A percentile compares a stretch with the other conserved stretches of the same genome.
Conservation (phyloP, 2,329 filamentous ascomycete species). For the Fusarium zealandicum region DNA sequence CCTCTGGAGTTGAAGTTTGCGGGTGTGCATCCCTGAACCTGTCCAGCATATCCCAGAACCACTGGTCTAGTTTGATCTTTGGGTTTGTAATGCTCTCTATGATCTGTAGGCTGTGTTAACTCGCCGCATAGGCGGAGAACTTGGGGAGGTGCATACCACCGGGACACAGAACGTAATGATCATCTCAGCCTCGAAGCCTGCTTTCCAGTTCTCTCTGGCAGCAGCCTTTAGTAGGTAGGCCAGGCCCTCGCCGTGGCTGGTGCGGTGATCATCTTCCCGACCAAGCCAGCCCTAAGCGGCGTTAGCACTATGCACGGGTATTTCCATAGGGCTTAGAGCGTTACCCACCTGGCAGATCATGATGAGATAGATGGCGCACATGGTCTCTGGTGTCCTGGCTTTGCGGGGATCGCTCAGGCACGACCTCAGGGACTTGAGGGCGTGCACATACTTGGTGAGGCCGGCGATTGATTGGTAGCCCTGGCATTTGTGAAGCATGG, state of each 20-base stretch:
- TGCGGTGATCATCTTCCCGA: conserved; percentile 32
- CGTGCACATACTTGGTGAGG: conserved; percentile 43
- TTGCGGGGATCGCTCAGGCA: conserved; percentile 41
- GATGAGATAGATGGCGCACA: conserved; percentile 49
- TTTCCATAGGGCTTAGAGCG: not conserved
- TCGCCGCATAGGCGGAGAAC: no score
- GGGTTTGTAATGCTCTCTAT: conserved; percentile 43
- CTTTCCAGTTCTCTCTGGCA: conserved; percentile 34
- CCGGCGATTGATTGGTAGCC: conserved; percentile 30
- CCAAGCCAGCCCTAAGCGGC: conserved; percentile 43
- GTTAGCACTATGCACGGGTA: not conserved
- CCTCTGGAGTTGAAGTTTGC: conserved; percentile 2
- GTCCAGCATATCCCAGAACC: conserved; percentile 36
- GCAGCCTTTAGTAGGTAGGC: conserved; percentile 43
- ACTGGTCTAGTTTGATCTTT: conserved; percentile 24
- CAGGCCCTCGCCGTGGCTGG: conserved; percentile 45
- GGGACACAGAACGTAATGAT: conserved; percentile 43
- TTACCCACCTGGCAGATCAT: conserved; percentile 46
- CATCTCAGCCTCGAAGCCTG: conserved; percentile 42
- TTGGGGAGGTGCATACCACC: conserved; percentile 39
- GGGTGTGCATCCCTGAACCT: conserved; percentile 23
- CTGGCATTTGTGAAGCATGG: conserved; percentile 31
- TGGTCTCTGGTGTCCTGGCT: conserved; percentile 43
- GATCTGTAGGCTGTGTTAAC: conserved; percentile 30
- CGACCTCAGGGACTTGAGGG: conserved; percentile 40